Evolutionary conservation across 164 flowering plant species (phyloP), one percentile per base, ranked within the genome.

Genomic region (Buxus sempervirens): DNA sequence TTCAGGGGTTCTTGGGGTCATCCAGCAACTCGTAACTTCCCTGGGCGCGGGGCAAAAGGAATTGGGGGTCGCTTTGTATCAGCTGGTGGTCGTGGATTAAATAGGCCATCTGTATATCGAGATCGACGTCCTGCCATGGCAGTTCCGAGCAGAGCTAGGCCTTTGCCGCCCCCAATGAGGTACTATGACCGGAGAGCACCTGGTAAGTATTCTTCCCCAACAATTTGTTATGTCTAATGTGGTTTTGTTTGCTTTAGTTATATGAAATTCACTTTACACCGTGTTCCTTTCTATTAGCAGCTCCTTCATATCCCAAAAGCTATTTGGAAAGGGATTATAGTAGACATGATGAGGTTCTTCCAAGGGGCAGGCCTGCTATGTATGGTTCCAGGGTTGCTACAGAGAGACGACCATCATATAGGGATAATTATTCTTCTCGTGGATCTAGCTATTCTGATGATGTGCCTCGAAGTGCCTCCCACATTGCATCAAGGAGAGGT

Each of bases 161-260:
- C 85, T 1, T 55, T 85, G 75, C 74, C 90, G 64, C 90, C 96
- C 57, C 84, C 84, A n/a, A 65, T 77, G 32, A 88, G 99, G 77
- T 80, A 91, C 15, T 88, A 92, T 80, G 90, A 82, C 28, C 81
- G 93, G 76, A 87, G 94, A 72, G 78, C 88, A 25, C 93, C 94
- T 55, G 85, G 99, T 94, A 82, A 62, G 70, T 27, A 13, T 54
- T 25, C 26, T 15, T 2, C 10, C 13, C 28, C 0, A 4, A 26
- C 20, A n/a, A 49, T 28, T 18, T 1, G 16, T 1, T 58, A 5
- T 22, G 41, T 18, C 16, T 4, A 62, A 25, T 48, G 21, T 5
- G 21, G 18, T 12, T 48, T 68, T 15, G 24, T 54, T 26, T 26
- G 32, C 26, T 70, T 23, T 7, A 19, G 20, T 16, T 10, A 9